Evolutionary conservation across 2,329 filamentous ascomycete species (phyloP), one percentile per base, ranked within the genome.

Genomic region (Venturia pyrina): DNA sequence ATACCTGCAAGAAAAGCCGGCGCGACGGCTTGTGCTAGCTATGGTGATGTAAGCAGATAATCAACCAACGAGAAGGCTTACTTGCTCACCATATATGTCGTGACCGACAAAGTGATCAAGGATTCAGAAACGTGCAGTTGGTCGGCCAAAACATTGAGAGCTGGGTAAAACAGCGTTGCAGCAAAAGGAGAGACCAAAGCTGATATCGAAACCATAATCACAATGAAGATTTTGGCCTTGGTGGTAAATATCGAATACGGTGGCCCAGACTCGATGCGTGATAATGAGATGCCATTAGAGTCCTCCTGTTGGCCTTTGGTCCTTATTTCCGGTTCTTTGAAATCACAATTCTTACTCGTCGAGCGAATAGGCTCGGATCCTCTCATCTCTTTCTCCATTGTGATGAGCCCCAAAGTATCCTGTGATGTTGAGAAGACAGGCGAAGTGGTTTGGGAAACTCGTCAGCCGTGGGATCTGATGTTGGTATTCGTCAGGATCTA

Each of bases 1-100:
- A 70, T 44, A 34, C 67, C 67, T 15, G 67, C 69, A 28, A 69
- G 46, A 53, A 70, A 56, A 13, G 68, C 68, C 19, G 69, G 69
- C 5, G 69, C 68, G 17, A 70, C 48, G 5, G 68, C 69, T 64
- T 70, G 69, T 15, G 64, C 64, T 34, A 66, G 53, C 62, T 64
- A 24, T 53, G 43, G 17, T 21, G 4, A 11, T 19, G 62, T 64
- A 7, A 64, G 41, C n/a, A 40, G 11, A 6, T 3, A 53, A 17
- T 64, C n/a, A 21, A 3, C 19, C 8, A 53, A 17, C 53, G 24
- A n/a, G 4, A 19, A 34, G 4, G 8, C 13, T 10, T 32, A n/a
- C 10, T 8, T 53, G 24, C 1, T 59, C n/a, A 64, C 62, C 64
- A 66, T 66, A 28, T 66, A 66, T 17, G 64, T 66, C 40, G 64